Base-by-base conservation (phyloP, 2,329 filamentous ascomycete species). In the Fusarium incarnatum region DNA sequence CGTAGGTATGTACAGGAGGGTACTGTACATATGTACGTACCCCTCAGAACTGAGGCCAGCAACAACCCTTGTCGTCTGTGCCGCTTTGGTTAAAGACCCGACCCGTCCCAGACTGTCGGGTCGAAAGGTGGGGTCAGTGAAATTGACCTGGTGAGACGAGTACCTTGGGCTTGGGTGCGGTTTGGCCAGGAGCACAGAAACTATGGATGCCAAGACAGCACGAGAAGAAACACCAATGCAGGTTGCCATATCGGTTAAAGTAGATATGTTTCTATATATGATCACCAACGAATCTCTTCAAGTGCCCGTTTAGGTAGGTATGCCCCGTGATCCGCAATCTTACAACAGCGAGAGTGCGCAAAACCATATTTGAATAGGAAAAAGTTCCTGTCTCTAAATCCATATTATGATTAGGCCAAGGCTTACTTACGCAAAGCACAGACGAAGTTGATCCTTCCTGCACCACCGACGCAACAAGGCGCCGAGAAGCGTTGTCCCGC, bases 81-180 rank as follows among this genome's bases (percentile, higher is more conserved):
- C 73, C 70, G 62, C 61, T 74, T 60, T 73, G 66, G 70, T 68
- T 70, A 64, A 72, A 66, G 63, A 60, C 55, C 63, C 47, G 63
- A 25, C 65, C 58, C 44, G 73, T 65, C 54, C 73, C 73, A 75
- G 41, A 73, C 73, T 75, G 73, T 75, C 73, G 73, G 73, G 73
- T 71, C 64, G 25, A 40, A 28, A 25, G 64, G 66, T 73, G 73
- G 73, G 66, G 61, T 58, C 60, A 23, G 32, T 56, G 64, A 73
- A 72, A 75, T 75, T 73, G 60, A 61, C 56, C 60, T 61, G 62
- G 62, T 71, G 58, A 62, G 61, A 60, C 64, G 64, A 62, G 67
- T 18, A 23, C 32, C 32, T 15, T 53, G n/a, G 34, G n/a, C 34
- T 53, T 42, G 48, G 32, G 48, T 40, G 65, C 64, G 67, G 67